Conservation (phyloP, 2,329 filamentous ascomycete genomes). For the Bipolaris oryzae region DNA sequence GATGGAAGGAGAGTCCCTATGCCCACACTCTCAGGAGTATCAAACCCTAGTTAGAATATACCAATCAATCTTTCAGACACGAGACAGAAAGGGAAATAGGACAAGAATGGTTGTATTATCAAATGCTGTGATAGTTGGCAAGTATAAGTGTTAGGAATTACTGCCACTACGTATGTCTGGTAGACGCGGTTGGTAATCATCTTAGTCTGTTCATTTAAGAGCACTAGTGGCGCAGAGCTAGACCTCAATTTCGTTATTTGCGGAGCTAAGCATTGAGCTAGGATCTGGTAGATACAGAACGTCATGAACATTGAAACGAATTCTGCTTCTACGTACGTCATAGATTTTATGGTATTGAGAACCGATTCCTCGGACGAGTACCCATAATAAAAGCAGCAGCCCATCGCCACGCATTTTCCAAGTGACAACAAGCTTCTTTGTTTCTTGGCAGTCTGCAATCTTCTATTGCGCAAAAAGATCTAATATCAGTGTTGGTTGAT, state of each 20-base stretch:
- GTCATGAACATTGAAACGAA: constrained; percentile 12
- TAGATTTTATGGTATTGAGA: constrained; percentile 10
- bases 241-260: background rate
- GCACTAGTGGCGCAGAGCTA: background rate
- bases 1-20: background rate
- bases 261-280: constrained; percentile 2
- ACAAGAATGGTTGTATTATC: too few relatives aligned
- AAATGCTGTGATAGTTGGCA: too few relatives aligned
- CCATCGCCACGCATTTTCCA: constrained; percentile 10
- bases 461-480: background rate
- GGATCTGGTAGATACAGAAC: constrained; percentile 6
- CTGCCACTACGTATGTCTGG: too few relatives aligned
- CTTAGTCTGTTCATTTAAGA: too few relatives aligned
- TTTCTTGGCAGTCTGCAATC: background rate
- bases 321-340: constrained; percentile 13
- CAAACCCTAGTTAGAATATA: background rate
- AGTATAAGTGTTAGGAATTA: too few relatives aligned
- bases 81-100: too few relatives aligned
- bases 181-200: too few relatives aligned
- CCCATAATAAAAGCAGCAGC: constrained; percentile 5
- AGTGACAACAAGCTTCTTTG: constrained; percentile 2
- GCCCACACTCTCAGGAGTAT: background rate
- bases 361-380: background rate
- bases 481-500: background rate
- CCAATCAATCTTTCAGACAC: background rate